Percentiles rank a stretch among this genome's conserved stretches.
These are phyloP conservation scores for Colletotrichum viniferum DNA, from an alignment of 2,329 filamentous ascomycete species.

Conservation along the genomic window DNA sequence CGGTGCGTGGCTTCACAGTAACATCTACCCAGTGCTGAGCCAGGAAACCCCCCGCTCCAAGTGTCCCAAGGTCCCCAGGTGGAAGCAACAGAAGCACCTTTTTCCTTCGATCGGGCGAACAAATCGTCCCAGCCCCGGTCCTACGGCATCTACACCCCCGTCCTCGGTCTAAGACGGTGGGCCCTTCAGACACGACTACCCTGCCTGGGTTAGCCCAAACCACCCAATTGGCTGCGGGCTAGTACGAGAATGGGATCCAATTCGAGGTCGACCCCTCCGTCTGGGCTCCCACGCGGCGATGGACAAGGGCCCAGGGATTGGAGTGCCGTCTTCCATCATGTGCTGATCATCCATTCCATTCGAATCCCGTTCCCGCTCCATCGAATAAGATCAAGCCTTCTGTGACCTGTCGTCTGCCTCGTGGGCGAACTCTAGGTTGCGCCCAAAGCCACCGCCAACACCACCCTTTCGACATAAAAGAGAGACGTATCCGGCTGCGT, in stretches of 20 bases:
- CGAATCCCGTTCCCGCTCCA: background rate
- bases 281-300: background rate
- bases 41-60: background rate
- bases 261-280: background rate
- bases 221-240: background rate
- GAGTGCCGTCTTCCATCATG: background rate
- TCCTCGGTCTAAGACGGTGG: background rate
- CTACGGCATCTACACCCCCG: background rate
- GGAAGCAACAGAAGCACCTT: background rate
- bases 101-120: background rate
- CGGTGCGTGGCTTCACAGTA: background rate
- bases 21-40: background rate
- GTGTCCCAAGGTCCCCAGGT: background rate
- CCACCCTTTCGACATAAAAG: background rate
- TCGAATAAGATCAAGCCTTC: background rate
- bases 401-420: background rate
- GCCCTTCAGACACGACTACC: background rate
- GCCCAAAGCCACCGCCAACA: background rate
- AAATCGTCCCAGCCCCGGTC: background rate
- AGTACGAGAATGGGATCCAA: constrained; percentile 1
- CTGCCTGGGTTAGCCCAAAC: background rate
- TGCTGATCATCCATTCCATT: constrained; percentile 2
- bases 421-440: background rate
- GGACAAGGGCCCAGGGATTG: background rate
- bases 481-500: background rate